Evolutionary conservation across 2,329 filamentous ascomycete species (phyloP).

Genomic region (Cercospora nicotianae): DNA sequence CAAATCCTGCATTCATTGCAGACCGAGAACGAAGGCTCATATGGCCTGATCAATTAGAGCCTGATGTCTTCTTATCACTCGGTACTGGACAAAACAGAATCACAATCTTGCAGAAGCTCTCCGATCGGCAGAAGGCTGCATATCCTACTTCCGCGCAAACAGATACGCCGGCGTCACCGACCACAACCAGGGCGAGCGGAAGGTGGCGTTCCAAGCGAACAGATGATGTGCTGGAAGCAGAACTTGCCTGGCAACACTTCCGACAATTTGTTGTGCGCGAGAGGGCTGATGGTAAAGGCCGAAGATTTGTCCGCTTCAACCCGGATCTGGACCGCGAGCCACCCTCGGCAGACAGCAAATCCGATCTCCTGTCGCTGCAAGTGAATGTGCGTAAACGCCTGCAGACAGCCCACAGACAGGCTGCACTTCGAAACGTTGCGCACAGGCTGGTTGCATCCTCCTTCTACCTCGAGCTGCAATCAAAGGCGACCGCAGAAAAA

Average conservation of each 20-base stretch:
- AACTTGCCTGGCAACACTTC: conserved; percentile 40
- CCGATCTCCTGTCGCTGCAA: conserved; percentile 37
- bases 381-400: conserved; percentile 37
- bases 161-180: conserved; percentile 1
- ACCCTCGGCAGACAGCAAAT: conserved; percentile 41
- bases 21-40: conserved; percentile 46
- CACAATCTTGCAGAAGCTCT: conserved; percentile 33
- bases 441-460: conserved; percentile 41
- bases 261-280: conserved; percentile 33
- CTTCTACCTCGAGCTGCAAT: conserved; percentile 42
- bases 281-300: conserved; percentile 28
- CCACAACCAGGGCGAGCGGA: conserved; percentile 20
- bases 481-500: conserved; percentile 36
- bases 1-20: conserved; percentile 54
- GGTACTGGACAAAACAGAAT: conserved; percentile 39
- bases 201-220: conserved; percentile 31
- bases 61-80: conserved; percentile 40
- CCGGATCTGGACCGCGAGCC: conserved; percentile 36
- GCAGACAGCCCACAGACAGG: conserved; percentile 32
- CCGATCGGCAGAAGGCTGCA: conserved; percentile 28
- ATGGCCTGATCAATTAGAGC: conserved; percentile 38
- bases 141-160: conserved; percentile 9
- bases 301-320: conserved; percentile 41
- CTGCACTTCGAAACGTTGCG: conserved; percentile 37
- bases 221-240: conserved; percentile 41